Base-by-base conservation (phyloP, 305 asterid species). In the Fraxinus latifolia region DNA sequence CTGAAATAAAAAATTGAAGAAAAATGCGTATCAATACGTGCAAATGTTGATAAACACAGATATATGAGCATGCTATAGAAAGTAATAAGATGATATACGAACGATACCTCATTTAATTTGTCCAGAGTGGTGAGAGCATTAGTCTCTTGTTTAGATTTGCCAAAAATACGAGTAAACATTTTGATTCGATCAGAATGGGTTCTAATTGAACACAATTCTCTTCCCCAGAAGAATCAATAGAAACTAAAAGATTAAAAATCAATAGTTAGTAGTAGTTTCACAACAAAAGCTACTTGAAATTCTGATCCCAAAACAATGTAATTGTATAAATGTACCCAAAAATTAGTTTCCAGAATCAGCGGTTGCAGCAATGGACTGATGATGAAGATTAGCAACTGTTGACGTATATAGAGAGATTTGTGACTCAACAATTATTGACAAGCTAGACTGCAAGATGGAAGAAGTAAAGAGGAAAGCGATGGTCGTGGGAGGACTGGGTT, bases 101-200 rank as follows among this genome's bases (percentile, higher is more conserved):
- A 62, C n/a, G 36, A 32, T 77, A 84, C 87, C 87, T 84, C 87
- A 8, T 84, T 81, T 77, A 84, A 44, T 79, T 84, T 84, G 82
- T 84, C 87, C 33, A 84, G 74, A 14, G 85, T 84, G 44, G 84
- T 70, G 34, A 81, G 81, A 60, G 87, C 82, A 84, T 81, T 81
- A 23, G 83, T 65, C 53, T 84, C 80, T 65, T 77, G 83, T 53
- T 81, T 78, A 77, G 87, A 82, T 33, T 84, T 84, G 70, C 87
- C 83, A 67, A 84, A 84, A 6, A 84, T 74, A 62, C 85, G 77
- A 76, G 80, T 32, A 81, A 84, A 81, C 87, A 84, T 84, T 36
- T 39, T 74, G 14, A 23, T 62, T 23, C 33, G 33, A 9, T 62
- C 72, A 62, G 72, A 62, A 62, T 62, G n/a, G 33, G 31, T 62